These are phyloP conservation scores for Daldinia decipiens DNA, from an alignment of 495 filamentous ascomycete species.

Conservation along the genomic window DNA sequence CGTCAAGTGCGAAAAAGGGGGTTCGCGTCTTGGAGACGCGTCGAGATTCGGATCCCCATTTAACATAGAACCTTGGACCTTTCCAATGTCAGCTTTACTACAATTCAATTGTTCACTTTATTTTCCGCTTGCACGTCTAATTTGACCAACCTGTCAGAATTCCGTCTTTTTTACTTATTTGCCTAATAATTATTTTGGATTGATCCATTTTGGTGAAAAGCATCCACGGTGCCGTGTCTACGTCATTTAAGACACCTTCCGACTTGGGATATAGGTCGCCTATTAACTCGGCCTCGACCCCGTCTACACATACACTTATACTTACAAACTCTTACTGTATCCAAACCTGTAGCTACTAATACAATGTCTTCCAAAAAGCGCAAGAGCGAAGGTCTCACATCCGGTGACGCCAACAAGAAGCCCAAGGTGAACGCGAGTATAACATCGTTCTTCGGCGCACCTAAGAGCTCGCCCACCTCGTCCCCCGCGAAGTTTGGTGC, in stretches of 20 bases:
- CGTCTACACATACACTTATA: slow-evolving; percentile 1
- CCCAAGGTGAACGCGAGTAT: slow-evolving; percentile 69
- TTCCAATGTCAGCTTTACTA: slow-evolving; percentile 5
- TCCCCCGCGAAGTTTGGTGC: slow-evolving; percentile 43
- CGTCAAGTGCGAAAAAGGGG: slow-evolving; percentile 17
- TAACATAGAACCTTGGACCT: slow-evolving; percentile 15
- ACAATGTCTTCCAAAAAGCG: slow-evolving; percentile 70
- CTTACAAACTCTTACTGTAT: neutral
- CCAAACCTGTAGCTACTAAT: neutral
- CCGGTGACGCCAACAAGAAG: slow-evolving; percentile 70
- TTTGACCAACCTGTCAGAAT: neutral
- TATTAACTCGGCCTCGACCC: slow-evolving; percentile 20
- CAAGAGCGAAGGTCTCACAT: slow-evolving; percentile 64
- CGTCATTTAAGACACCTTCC: slow-evolving; percentile 31
- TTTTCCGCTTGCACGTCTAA: neutral
- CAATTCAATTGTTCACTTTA: slow-evolving; percentile 21
- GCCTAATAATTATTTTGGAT: neutral
- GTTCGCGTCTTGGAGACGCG: slow-evolving; percentile 33
- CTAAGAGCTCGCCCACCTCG: slow-evolving; percentile 50
- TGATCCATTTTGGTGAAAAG: slow-evolving; percentile 1
- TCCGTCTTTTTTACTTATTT: neutral
- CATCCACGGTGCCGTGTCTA: slow-evolving; percentile 22
- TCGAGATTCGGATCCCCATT: slow-evolving; percentile 17
- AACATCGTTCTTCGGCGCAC: slow-evolving; percentile 63
- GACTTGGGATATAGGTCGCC: slow-evolving; percentile 15